A percentile compares a stretch with the other conserved stretches of the same genome.
Evolutionary conservation across 2,329 filamentous ascomycete species (phyloP).

Genomic region (Venturia asperata): DNA sequence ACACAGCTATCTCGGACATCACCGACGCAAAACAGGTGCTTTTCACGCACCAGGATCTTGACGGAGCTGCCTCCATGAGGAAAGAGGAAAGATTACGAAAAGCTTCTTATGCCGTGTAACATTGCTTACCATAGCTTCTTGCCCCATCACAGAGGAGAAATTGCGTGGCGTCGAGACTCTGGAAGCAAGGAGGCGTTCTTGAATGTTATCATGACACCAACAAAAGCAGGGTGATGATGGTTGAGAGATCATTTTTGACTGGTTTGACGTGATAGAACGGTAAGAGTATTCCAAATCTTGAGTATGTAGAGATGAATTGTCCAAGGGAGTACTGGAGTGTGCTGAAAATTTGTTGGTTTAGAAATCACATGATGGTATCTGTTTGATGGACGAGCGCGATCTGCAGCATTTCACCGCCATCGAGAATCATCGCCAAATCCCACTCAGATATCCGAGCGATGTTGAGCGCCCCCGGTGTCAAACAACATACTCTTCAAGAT

Average conservation of each 20-base stretch:
- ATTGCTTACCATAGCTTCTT: not conserved
- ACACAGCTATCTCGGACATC: too few species aligned
- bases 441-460: not conserved
- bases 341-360: not conserved
- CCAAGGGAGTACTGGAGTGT: not conserved
- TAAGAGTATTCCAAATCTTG: not conserved
- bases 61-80: not conserved
- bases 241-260: not conserved
- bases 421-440: not conserved
- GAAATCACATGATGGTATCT: not conserved
- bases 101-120: not conserved
- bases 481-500: not conserved
- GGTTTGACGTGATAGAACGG: not conserved
- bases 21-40: not conserved
- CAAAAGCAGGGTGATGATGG: too few species aligned
- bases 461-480: not conserved
- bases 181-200: not conserved
- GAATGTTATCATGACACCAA: too few species aligned
- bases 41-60: not conserved
- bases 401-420: not conserved
- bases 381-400: conserved; percentile 1
- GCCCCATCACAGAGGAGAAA: not conserved
- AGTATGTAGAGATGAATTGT: not conserved
- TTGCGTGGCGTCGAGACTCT: not conserved
- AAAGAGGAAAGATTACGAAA: not conserved